These are phyloP conservation scores for Santalum album DNA, from an alignment of 164 flowering plant genomes.

Conservation along the genomic window DNA sequence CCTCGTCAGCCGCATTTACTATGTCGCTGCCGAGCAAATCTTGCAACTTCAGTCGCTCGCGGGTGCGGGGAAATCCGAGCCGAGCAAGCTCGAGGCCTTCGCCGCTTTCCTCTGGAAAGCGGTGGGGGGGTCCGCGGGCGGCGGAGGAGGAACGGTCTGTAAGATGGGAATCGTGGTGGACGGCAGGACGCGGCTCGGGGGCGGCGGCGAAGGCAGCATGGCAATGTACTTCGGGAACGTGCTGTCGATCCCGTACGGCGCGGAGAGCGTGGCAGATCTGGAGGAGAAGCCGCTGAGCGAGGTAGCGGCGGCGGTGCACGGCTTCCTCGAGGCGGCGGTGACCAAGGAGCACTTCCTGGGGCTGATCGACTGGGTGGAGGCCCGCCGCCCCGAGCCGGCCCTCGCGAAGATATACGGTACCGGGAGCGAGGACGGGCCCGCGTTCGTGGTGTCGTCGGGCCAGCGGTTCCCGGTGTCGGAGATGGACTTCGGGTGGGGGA, in stretches of 20 bases:
- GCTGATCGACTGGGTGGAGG: slow-evolving; percentile 55
- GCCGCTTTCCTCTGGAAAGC: slow-evolving; percentile 40
- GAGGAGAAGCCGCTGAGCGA: slow-evolving; percentile 21
- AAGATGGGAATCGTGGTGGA: slow-evolving; percentile 48
- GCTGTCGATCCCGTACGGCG: slow-evolving; percentile 39
- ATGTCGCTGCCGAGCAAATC: slow-evolving; percentile 18
- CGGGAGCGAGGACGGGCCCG: slow-evolving; percentile 30
- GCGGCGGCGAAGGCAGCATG: slow-evolving; percentile 7
- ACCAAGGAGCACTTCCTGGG: slow-evolving; percentile 45
- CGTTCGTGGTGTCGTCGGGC: slow-evolving; percentile 57
- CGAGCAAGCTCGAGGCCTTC: slow-evolving; percentile 36
- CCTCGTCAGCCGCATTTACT: slow-evolving; percentile 37
- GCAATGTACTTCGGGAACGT: slow-evolving; percentile 43
- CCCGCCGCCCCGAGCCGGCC: slow-evolving; percentile 32
- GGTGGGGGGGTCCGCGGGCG: slow-evolving; percentile 10
- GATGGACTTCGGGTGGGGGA: slow-evolving; percentile 63
- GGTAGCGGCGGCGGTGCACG: slow-evolving; percentile 33
- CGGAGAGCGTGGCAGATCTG: slow-evolving; percentile 16
- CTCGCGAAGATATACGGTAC: slow-evolving; percentile 27
- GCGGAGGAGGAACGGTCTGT: background rate
- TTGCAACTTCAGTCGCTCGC: slow-evolving; percentile 22
- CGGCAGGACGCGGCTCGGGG: slow-evolving; percentile 23
- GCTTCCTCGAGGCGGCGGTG: slow-evolving; percentile 18
- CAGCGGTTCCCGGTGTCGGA: slow-evolving; percentile 30
- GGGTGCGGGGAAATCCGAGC: background rate